Base-by-base conservation (phyloP, 768 basidiomycete species). In the Phaffia tasmanica region DNA sequence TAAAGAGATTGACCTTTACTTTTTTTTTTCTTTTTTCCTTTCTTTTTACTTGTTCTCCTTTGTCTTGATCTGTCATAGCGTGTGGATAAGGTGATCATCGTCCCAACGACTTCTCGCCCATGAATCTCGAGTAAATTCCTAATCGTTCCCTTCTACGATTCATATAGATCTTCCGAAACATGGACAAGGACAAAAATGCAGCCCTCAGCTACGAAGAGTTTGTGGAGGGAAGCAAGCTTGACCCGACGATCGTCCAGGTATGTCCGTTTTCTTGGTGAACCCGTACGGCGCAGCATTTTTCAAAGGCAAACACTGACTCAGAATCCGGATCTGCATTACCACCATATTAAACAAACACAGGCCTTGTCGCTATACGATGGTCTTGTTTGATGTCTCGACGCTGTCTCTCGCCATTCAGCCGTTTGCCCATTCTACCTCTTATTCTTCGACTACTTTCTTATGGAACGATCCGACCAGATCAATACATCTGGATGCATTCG, bases 211-310 rank as follows among this genome's bases (percentile, higher is more conserved):
- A 86, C 76, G 91, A 93, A 14, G 95, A 99, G 76, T 99, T 99
- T 75, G 91, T 93, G 23, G 92, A 98, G 75, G 95, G 95, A 42
- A 90, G 88, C 77, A 98, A 97, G 78, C 91, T 95, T 76, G 95
- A 99, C 76, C 95, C 95, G 42, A 98, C 94, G 25, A 98, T 99
- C 76, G 93, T 99, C 18, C 91, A 98, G 84, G 94, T 87, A 70
- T 58, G 67, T 48, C 9, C 5, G 14, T 32, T 42, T 35, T 51
- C 29, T 8, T 35, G 6, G 32, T 63, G 80, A 75, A 48, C 27
- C 29, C 11, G 35, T 9, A 56, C 42, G 60, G 53, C 32, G 16
- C 8, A 4, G 53, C 53, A 54, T 8, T 5, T 8, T 5, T 54
- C 27, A 27, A 18, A n/a, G 8, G 16, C n/a, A 54, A 4, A n/a